phyloP scores from a whole-genome alignment of 2,329 filamentous ascomycete species.

The Exophiala viscosa region DNA sequence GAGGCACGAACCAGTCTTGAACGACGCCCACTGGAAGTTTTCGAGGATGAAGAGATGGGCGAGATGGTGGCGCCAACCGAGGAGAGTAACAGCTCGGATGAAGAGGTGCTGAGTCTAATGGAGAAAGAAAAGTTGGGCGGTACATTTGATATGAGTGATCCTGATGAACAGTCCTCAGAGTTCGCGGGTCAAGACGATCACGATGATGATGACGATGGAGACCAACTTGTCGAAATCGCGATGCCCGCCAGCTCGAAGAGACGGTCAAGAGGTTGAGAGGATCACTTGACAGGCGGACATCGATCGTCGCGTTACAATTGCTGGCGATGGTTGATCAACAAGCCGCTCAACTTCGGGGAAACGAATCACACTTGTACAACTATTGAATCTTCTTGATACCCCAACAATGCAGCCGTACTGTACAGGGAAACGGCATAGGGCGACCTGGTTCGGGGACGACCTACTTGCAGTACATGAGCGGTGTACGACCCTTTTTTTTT shows the following conservation, averaged over 20 bases:
- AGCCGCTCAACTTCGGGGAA: background rate
- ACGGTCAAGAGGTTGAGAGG: constrained; percentile 22
- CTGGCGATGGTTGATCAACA: background rate
- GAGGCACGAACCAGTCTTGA: constrained; percentile 40
- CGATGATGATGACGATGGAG: constrained; percentile 27
- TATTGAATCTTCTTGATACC: background rate
- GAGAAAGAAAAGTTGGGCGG: constrained; percentile 23
- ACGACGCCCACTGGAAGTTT: constrained; percentile 57
- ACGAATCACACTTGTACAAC: constrained; percentile 4
- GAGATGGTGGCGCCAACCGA: constrained; percentile 43
- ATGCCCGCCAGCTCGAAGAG: constrained; percentile 36
- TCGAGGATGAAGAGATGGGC: constrained; percentile 52
- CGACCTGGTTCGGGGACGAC: no score
- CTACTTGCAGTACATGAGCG: no score
- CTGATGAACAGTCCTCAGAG: constrained; percentile 27
- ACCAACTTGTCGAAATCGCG: constrained; percentile 44
- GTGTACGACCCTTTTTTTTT: no score
- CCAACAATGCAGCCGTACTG: background rate
- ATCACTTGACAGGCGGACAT: background rate
- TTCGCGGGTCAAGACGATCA: constrained; percentile 28
- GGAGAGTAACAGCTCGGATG: constrained; percentile 29
- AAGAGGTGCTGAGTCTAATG: constrained; percentile 25
- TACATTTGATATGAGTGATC: constrained; percentile 18
- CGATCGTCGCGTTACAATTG: no score
- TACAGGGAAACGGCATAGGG: no score